Base-by-base conservation (phyloP, 1,284 basidiomycete genomes). In the Tylopilus sp. region DNA sequence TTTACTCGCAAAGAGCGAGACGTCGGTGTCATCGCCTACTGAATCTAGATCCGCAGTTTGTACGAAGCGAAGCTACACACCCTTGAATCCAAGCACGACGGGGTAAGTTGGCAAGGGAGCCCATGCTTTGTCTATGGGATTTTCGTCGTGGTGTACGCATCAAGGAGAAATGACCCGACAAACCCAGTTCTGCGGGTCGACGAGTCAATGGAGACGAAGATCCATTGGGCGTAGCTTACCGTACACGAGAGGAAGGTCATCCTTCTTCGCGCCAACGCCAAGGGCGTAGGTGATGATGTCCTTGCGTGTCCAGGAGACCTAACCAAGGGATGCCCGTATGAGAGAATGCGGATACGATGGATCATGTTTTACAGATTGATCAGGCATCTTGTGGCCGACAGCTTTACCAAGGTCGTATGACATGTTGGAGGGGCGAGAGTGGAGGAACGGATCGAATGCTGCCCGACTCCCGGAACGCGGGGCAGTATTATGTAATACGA, bases 1-100 rank as follows among this genome's bases (percentile, higher is more conserved):
- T 41, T 73, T 74, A 36, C 79, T 74, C 31, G 75, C 70, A 65
- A 90, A 91, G 50, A 82, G 63, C 42, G 82, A 81, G 16, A 89
- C 74, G 49, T 89, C 87, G 44, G 78, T 72, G 51, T 72, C 76
- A 31, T 74, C 72, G 12, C 84, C 67, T 70, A 34, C 9, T n/a
- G 21, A 40, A 6, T 36, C 2, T 8, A n/a, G 30, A 30, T 15
- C 15, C 16, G 0, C 6, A 11, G n/a, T 34, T 11, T 6, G 18
- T 40, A 18, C 1, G 13, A 28, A 21, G 6, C 1, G 28, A 29
- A 13, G 18, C 10, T 18, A 43, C 65, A 21, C 34, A 74, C 77
- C 83, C 68, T 90, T 89, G 57, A 81, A 65, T 33, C 55, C 60
- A 9, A 81, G 66, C 0, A 75, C 74, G 15, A 78, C 78, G 4